Evolutionary conservation across 495 filamentous ascomycete species (phyloP).

Genomic region (Cudoniella acicularis): DNA sequence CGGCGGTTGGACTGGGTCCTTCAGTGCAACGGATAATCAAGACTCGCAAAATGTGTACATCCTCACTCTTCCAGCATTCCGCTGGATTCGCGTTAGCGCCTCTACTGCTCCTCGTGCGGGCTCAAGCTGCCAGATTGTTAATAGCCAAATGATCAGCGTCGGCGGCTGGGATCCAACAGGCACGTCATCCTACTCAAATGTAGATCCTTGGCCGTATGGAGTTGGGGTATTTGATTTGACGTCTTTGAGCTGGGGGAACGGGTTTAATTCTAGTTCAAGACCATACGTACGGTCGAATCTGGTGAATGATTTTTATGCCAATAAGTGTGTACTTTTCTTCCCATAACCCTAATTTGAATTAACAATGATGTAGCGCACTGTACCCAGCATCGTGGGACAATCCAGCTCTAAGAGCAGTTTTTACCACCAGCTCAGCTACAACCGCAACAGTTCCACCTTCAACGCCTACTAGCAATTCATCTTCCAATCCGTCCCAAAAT

Average conservation of each 20-base stretch:
- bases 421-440: too few relatives aligned
- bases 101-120: not conserved
- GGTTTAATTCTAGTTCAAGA: not conserved
- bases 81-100: not conserved
- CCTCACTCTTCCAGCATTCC: conserved; percentile 8
- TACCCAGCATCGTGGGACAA: not conserved
- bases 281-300: not conserved
- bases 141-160: conserved; percentile 5
- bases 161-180: conserved; percentile 6
- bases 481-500: not conserved
- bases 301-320: not conserved
- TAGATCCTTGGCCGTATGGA: not conserved
- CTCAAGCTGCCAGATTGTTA: conserved; percentile 1
- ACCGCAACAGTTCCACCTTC: too few relatives aligned
- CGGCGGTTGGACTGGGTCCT: not conserved
- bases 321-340: not conserved
- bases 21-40: not conserved
- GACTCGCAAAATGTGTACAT: conserved; percentile 7
- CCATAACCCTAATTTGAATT: not conserved
- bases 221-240: not conserved
- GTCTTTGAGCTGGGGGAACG: not conserved
- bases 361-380: not conserved
- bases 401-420: not conserved
- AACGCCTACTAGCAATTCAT: not conserved
- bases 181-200: conserved; percentile 1